phyloP scores from a whole-genome alignment of 768 basidiomycete genomes.

The Mycena maculata region DNA sequence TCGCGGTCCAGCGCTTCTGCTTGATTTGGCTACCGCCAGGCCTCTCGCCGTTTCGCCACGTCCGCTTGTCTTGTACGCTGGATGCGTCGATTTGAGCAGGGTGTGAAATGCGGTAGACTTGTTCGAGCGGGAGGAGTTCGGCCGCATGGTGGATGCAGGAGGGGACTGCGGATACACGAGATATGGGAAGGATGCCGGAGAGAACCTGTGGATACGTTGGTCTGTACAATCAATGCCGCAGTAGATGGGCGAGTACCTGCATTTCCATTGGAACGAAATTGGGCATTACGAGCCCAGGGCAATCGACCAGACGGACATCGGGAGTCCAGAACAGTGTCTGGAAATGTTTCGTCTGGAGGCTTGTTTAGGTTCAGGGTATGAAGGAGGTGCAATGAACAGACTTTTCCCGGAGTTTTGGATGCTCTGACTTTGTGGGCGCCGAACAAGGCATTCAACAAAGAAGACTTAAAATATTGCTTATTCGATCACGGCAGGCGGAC shows the following conservation, averaged over 20 bases:
- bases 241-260: constrained; percentile 61
- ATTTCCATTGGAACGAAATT: constrained; percentile 84
- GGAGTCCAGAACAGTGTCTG: constrained; percentile 93
- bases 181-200: constrained; percentile 79
- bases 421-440: constrained; percentile 82
- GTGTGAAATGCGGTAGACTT: constrained; percentile 68
- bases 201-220: constrained; percentile 60
- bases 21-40: constrained; percentile 34
- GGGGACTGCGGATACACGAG: constrained; percentile 85
- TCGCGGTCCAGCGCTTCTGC: constrained; percentile 79
- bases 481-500: background rate
- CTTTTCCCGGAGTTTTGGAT: constrained; percentile 90
- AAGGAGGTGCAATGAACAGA: constrained; percentile 38
- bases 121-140: constrained; percentile 81
- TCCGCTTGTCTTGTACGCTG: constrained; percentile 73
- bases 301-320: constrained; percentile 91
- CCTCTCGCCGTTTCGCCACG: constrained; percentile 73
- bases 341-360: constrained; percentile 87
- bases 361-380: background rate
- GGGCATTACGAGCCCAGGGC: constrained; percentile 95
- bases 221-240: constrained; percentile 3
- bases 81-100: constrained; percentile 52
- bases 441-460: constrained; percentile 91
- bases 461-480: constrained; percentile 61
- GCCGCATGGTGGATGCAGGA: constrained; percentile 82